Base-by-base conservation (phyloP, 768 basidiomycete species). In the Tephrocybe sp. region DNA sequence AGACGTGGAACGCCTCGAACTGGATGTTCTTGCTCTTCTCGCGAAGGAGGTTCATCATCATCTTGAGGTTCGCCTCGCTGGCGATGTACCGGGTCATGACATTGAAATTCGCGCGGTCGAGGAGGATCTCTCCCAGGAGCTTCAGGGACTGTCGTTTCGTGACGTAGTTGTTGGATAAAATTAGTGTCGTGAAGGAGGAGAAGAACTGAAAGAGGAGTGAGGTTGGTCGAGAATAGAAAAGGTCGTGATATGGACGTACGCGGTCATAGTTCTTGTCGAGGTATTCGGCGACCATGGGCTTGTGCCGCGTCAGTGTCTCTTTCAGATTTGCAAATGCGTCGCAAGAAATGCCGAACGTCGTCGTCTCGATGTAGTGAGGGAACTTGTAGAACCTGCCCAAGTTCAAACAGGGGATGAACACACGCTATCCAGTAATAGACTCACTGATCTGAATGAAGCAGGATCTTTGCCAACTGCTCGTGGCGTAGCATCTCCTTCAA, bases 21-120 rank as follows among this genome's bases (percentile, higher is more conserved):
- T 99, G 97, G 40, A 99, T 98, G 69, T 99, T 99, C 79, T 93
- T 92, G 80, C 95, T 98, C 81, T 95, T 97, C 68, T 98, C 93
- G 55, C 95, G 82, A 50, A 99, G 76, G 50, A 98, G 80, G 69
- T 98, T 98, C 97, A 99, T 99, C 93, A 99, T 97, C 88, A 96
- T 92, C 86, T 98, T 98, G 57, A 99, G 79, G 67, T 98, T 99
- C 24, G 86, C 88, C 65, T 98, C 97, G 62, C 86, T 87, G 8
- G 92, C 83, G 60, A 99, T 99, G 67, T 98, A 99, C 6, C 88
- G 83, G 0, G 97, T 98, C 97, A 99, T 99, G 64, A 98, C 92
- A 59, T 80, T 93, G 77, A 98, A 98, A 70, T 99, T 99, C 41
- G 94, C 93, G 24, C 97, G 85, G 71, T 99, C 97, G 39, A 99